phyloP scores from a whole-genome alignment of 2,329 filamentous ascomycete species.

The Onygena corvina region DNA sequence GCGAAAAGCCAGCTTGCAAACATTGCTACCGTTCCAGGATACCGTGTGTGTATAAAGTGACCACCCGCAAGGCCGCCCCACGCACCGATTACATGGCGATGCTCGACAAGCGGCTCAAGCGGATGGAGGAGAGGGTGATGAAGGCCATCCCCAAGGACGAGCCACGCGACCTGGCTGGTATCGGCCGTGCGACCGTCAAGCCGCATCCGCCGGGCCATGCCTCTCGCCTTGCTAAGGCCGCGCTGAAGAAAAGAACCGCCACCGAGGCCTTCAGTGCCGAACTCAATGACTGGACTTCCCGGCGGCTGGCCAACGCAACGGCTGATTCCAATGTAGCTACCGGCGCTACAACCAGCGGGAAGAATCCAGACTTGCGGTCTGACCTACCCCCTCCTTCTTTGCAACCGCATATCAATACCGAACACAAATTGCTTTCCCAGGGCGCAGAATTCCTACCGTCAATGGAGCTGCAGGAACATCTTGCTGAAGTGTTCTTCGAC shows the following conservation, averaged over 20 bases:
- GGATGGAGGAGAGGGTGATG: conserved; percentile 96
- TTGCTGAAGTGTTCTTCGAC: conserved; percentile 91
- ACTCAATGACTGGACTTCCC: conserved; percentile 70
- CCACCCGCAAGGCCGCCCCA: conserved; percentile 82
- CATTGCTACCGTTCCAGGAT: conserved; percentile 87
- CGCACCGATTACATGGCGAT: conserved; percentile 98
- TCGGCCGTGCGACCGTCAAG: conserved; percentile 73
- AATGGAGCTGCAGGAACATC: conserved; percentile 80
- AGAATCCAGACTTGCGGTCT: conserved; percentile 19
- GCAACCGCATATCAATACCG: conserved; percentile 54
- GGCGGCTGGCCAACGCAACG: conserved; percentile 19
- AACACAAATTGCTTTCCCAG: conserved; percentile 66
- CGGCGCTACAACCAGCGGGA: conserved; percentile 34
- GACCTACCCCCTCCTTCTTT: conserved; percentile 43
- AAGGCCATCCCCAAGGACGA: conserved; percentile 86
- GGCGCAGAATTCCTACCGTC: conserved; percentile 71
- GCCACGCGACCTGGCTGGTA: conserved; percentile 52
- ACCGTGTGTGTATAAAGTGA: conserved; percentile 96
- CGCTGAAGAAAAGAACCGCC: conserved; percentile 63
- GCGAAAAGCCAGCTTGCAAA: conserved; percentile 94
- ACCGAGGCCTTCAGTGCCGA: conserved; percentile 81
- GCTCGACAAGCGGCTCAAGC: conserved; percentile 86
- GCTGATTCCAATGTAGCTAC: not conserved
- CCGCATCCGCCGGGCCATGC: conserved; percentile 53
- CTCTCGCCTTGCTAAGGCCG: conserved; percentile 40